Evolutionary conservation across 1,284 basidiomycete species (phyloP).

Genomic region (Schizophyllum amplum): DNA sequence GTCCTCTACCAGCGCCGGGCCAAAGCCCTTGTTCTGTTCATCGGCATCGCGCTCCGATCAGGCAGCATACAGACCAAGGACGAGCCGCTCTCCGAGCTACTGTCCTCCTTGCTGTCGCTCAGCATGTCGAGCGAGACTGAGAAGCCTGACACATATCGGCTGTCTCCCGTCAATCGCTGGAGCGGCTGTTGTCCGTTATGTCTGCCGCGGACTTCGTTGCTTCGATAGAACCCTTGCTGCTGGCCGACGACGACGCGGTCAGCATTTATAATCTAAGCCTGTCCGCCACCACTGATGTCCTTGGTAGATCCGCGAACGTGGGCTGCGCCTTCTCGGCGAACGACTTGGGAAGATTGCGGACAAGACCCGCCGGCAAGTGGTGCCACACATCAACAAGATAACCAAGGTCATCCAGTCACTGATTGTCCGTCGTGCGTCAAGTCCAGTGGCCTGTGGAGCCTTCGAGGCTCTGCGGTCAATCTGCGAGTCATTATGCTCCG

Average conservation of each 20-base stretch:
- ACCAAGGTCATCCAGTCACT: slow-evolving; percentile 40
- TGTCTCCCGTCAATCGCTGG: slow-evolving; percentile 41
- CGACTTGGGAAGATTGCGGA: slow-evolving; percentile 58
- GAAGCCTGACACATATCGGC: slow-evolving; percentile 8
- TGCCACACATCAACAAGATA: slow-evolving; percentile 42
- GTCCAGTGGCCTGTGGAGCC: slow-evolving; percentile 33
- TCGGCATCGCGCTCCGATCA: slow-evolving; percentile 15
- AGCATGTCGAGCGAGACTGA: neutral
- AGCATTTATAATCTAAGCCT: slow-evolving; percentile 5
- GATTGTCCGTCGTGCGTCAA: slow-evolving; percentile 34
- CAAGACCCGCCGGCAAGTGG: slow-evolving; percentile 45
- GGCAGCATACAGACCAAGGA: neutral
- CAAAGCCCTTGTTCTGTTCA: slow-evolving; percentile 57
- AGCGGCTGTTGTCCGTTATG: slow-evolving; percentile 47
- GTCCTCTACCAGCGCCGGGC: slow-evolving; percentile 49
- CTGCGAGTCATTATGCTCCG: slow-evolving; percentile 43
- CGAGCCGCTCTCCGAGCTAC: neutral
- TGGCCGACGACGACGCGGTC: slow-evolving; percentile 41
- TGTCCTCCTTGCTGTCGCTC: neutral
- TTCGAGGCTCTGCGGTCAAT: slow-evolving; percentile 55
- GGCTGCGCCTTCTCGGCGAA: slow-evolving; percentile 58
- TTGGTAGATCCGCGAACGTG: slow-evolving; percentile 53
- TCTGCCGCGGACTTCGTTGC: slow-evolving; percentile 58
- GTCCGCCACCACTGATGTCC: neutral
- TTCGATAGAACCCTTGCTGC: slow-evolving; percentile 44